Base-by-base conservation (phyloP, 2,329 filamentous ascomycete species). In the Aspergillus udagawae region DNA sequence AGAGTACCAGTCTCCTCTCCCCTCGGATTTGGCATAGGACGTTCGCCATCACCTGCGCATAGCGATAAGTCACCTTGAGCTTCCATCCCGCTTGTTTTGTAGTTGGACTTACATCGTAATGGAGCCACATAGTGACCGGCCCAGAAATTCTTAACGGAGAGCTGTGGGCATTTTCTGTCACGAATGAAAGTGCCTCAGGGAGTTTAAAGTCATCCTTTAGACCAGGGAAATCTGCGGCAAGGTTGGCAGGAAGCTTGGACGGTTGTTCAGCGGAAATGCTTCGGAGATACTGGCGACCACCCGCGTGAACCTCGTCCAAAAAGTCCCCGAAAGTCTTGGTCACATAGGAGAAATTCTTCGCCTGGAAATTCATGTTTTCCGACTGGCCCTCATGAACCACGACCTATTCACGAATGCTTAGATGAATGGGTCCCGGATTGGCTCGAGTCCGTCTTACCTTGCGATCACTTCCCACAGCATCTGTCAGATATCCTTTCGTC, bases 61-160 rank as follows among this genome's bases (percentile, higher is more conserved):
- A n/a, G 4, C 41, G 41, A 49, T 60, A 47, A 59, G 38, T 49
- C 48, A 45, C 12, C 20, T 45, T 50, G 35, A 32, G 9, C n/a
- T 48, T 50, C 21, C 50, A 25, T 29, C 8, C 4, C 20, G 14
- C 32, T 17, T 17, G 32, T n/a, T 38, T 20, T 17, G 5, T 25
- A 1, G 3, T 51, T n/a, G 55, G 17, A 63, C 70, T 67, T 59
- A 88, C 86, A 74, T 95, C 90, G 76, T 94, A 95, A 73, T 95
- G 91, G 32, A 96, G 79, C 92, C 92, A 96, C 84, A 96, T 90
- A 44, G 86, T 88, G 10, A 93, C 89, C 1, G 84, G 84, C 0
- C 90, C 90, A 3, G 89, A 93, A 58, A 96, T 86, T 21, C 91
- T 83, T 25, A 96, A 75, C 0, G 92, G 87, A 2, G 90, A 92